A percentile compares a stretch with the other conserved stretches of the same genome.
phyloP scores from a whole-genome alignment of 805 yeast genomes.

The Helenozyma baotianmanensis region DNA sequence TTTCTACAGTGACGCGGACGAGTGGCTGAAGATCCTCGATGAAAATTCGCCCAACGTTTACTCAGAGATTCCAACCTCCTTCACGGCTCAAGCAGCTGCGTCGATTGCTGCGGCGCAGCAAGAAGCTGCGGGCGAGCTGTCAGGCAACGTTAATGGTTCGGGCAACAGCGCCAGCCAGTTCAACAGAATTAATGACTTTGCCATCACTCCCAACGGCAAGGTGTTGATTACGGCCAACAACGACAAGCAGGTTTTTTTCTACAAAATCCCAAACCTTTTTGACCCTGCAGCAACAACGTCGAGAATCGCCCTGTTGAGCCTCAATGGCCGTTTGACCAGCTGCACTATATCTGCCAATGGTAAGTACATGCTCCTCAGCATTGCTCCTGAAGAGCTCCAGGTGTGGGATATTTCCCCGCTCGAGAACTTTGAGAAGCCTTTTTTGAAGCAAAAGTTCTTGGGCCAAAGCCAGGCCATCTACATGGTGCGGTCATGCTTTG shows the following conservation, averaged over 20 bases:
- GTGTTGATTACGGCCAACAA: conserved; percentile 61
- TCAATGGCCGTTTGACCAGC: conserved; percentile 61
- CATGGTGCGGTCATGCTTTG: conserved; percentile 74
- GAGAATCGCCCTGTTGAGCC: conserved; percentile 41
- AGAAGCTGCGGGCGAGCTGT: conserved; percentile 1
- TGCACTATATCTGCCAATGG: conserved; percentile 54
- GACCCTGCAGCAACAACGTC: conserved; percentile 30
- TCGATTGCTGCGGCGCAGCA: conserved; percentile 1
- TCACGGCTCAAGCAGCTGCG: conserved; percentile 3
- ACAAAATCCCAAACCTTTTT: conserved; percentile 40
- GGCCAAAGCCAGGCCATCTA: conserved; percentile 71
- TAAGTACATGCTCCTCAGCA: conserved; percentile 54
- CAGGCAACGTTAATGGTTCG: neutral
- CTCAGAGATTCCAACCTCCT: too few relatives aligned
- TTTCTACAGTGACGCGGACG: conserved; percentile 34
- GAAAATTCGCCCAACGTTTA: conserved; percentile 4
- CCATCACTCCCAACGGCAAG: conserved; percentile 61
- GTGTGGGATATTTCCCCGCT: conserved; percentile 62
- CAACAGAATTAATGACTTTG: conserved; percentile 61
- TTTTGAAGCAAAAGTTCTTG: conserved; percentile 56
- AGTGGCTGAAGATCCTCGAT: conserved; percentile 16
- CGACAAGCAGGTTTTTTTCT: conserved; percentile 58
- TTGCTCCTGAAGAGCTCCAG: conserved; percentile 72
- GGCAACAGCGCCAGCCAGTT: conserved; percentile 17
- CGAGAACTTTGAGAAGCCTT: conserved; percentile 34